A percentile compares a stretch with the other conserved stretches of the same genome.
phyloP scores from a whole-genome alignment of 768 basidiomycete species.

The Hypholoma fasciculare region DNA sequence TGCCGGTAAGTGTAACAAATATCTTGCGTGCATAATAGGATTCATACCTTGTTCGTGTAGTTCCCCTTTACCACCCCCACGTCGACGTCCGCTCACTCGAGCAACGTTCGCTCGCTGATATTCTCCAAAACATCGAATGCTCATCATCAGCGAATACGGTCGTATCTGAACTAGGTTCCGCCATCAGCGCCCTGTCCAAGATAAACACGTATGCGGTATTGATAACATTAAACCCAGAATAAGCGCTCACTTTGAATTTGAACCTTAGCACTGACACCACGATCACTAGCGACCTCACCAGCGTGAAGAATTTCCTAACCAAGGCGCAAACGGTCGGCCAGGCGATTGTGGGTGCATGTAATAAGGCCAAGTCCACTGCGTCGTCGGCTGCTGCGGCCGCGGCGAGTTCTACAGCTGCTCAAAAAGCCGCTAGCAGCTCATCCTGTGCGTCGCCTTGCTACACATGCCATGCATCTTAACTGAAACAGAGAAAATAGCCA shows the following conservation, averaged over 20 bases:
- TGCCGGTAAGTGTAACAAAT: slow-evolving; percentile 11
- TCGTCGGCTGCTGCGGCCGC: neutral
- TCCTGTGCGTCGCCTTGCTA: slow-evolving; percentile 3
- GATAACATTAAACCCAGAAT: too few species aligned
- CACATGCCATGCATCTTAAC: too few species aligned
- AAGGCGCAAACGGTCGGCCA: slow-evolving; percentile 22
- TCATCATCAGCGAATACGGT: slow-evolving; percentile 20
- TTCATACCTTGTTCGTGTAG: neutral
- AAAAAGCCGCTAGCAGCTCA: slow-evolving; percentile 3
- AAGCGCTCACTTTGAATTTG: neutral
- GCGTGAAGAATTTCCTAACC: slow-evolving; percentile 20
- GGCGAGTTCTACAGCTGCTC: slow-evolving; percentile 10
- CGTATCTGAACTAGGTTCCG: slow-evolving; percentile 19
- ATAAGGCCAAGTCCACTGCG: slow-evolving; percentile 12
- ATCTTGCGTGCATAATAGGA: neutral
- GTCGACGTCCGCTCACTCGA: slow-evolving; percentile 14
- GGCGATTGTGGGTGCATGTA: slow-evolving; percentile 21
- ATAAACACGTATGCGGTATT: slow-evolving; percentile 17
- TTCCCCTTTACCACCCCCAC: slow-evolving; percentile 9
- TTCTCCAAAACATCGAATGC: slow-evolving; percentile 24
- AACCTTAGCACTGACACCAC: slow-evolving; percentile 14
- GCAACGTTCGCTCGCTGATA: slow-evolving; percentile 16
- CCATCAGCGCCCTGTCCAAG: slow-evolving; percentile 19
- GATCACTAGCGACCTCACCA: slow-evolving; percentile 17
- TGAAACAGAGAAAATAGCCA: slow-evolving; percentile 4